Base-by-base conservation (phyloP, 768 basidiomycete genomes). In the Trametes gibbosa region DNA sequence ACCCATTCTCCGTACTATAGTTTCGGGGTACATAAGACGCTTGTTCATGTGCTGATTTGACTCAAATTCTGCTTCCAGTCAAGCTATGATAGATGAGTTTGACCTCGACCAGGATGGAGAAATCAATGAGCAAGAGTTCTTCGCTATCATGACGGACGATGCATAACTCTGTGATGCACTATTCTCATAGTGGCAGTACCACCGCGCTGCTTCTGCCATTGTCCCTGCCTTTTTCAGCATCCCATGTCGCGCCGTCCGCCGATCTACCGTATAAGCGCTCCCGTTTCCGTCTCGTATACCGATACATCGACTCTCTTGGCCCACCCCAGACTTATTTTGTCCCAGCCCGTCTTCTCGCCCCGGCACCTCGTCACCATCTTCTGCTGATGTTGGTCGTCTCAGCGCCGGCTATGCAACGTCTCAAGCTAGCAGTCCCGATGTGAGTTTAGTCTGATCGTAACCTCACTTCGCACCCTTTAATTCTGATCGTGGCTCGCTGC, bases 41-140 rank as follows among this genome's bases (percentile, higher is more conserved):
- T 43, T 41, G 35, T 37, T 13, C 46, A 46, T 35, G 42, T 17
- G 43, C 53, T 29, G 25, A 48, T 34, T 25, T 34, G 41, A 24
- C 35, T 19, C 39, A 49, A 53, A 14, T 16, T 7, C 32, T 7
- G n/a, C 48, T 34, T 46, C 50, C 24, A 98, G 96, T 65, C 95
- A 98, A 85, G 97, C 97, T 23, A 99, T 99, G 97, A 99, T 99
- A 69, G 97, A 99, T 68, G 97, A 99, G 75, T 99, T 99, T 70
- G 97, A 99, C 74, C 84, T 99, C 24, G 97, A 99, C 76, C 89
- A 94, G 72, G 97, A 99, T 65, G 95, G 95, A 27, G 96, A 96
- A 77, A 98, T 98, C 72, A 95, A 86, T 69, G 90, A 95, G 71
- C 86, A 92, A 69, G 97, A 99, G 73, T 98, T 99, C 77, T 86